phyloP scores from a whole-genome alignment of 306 rosid genomes.

The Morella rubra region DNA sequence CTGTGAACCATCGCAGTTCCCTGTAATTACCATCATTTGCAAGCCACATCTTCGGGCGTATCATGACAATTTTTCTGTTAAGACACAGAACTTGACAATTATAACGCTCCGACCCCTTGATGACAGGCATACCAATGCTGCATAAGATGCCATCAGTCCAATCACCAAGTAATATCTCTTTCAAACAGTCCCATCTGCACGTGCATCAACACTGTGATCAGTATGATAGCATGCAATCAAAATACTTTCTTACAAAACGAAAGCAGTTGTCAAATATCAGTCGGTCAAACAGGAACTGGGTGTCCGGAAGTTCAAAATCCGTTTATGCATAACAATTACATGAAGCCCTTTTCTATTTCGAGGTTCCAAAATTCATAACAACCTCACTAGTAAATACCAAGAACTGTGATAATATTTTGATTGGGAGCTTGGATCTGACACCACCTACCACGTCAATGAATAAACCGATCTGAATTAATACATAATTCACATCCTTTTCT shows the following conservation, averaged over 20 bases:
- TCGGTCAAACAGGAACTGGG: neutral
- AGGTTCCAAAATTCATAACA: neutral
- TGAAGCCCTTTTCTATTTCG: neutral
- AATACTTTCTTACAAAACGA: neutral
- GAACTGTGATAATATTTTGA: neutral
- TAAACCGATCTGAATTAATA: neutral
- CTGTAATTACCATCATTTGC: slow-evolving; percentile 97
- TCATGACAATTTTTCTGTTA: slow-evolving; percentile 77
- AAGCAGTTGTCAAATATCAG: neutral
- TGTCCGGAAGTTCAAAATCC: neutral
- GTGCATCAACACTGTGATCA: slow-evolving; percentile 12
- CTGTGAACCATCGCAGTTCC: slow-evolving; percentile 96
- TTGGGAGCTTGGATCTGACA: neutral
- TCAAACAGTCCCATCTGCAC: slow-evolving; percentile 94
- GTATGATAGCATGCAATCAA: neutral
- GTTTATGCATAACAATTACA: neutral
- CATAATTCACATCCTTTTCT: slow-evolving; percentile 1
- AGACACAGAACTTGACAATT: slow-evolving; percentile 81
- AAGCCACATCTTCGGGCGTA: slow-evolving; percentile 90
- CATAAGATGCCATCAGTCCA: slow-evolving; percentile 91
- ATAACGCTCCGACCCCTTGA: slow-evolving; percentile 83
- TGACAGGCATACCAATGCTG: slow-evolving; percentile 94
- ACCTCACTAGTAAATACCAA: neutral
- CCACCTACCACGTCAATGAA: neutral
- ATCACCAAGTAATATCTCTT: slow-evolving; percentile 70